Base-by-base conservation (phyloP, 768 basidiomycete genomes). In the Filobasidium floriforme region DNA sequence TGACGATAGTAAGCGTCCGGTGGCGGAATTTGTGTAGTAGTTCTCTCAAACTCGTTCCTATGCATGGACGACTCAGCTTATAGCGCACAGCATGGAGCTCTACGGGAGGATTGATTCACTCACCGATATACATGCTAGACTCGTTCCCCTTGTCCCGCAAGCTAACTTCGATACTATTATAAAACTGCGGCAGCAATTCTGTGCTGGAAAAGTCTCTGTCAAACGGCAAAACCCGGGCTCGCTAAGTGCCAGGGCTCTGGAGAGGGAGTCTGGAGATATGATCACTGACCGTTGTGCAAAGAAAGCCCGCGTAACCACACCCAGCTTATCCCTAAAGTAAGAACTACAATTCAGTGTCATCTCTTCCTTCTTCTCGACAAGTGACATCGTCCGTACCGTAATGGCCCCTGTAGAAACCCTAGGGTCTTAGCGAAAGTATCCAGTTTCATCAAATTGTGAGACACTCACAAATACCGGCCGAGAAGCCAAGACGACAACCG, bases 111-210 rank as follows among this genome's bases (percentile, higher is more conserved):
- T 41, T 19, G 7, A 15, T 59, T 18, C 57, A 77, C 85, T 67
- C 73, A 89, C 94, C 96, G 86, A 99, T 99, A 77, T 96, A 94
- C 41, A 99, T 82, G 41, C 87, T 90, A 67, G 89, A 91, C 73
- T 96, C 93, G 0, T 89, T 92, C n/a, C 90, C 82, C 74, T 93
- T 90, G 1, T 84, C 77, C 26, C 87, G 83, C 46, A 96, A 76
- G 7, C 88, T 88, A 19, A 77, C 78, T 76, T 94, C 91, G 19
- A 99, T 81, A 0, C 88, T 88, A 18, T 81, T 76, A 57, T 86
- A 85, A 73, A 99, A 93, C 71, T 92, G 90, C 66, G 89, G 87
- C n/a, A 99, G 82, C 66, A 99, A 92, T 28, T 84, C 83, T 29
- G 87, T 88, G 73, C 93, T 88, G 6, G 85, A 83, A 76, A 99